Evolutionary conservation across 2,329 filamentous ascomycete genomes (phyloP).

Genomic region (Onygenales sp.): DNA sequence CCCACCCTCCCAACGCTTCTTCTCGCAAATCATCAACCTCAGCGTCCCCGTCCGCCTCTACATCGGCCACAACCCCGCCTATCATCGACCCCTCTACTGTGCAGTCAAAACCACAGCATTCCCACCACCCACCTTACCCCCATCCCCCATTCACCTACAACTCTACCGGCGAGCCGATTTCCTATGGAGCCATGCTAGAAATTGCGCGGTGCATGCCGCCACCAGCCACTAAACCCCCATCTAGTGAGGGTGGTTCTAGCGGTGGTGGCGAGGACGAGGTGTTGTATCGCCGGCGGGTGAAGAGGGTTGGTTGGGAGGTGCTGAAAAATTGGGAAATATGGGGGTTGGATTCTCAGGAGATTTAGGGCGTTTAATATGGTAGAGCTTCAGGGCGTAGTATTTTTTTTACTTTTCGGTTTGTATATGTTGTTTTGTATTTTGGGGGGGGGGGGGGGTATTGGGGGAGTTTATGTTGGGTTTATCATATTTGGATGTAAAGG

Average conservation of each 20-base stretch:
- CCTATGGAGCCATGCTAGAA: constrained; percentile 3
- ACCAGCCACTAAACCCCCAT: no score
- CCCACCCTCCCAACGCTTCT: not conserved
- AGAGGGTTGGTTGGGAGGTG: constrained; percentile 30
- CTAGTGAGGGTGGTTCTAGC: not conserved
- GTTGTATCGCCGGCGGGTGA: constrained; percentile 24
- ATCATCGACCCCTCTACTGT: not conserved
- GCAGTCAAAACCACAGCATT: not conserved
- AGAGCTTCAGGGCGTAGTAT: not conserved
- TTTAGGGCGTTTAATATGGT: constrained; percentile 9
- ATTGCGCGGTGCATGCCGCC: constrained; percentile 2
- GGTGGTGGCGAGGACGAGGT: constrained; percentile 13
- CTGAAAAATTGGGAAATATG: constrained; percentile 36
- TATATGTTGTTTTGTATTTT: not conserved
- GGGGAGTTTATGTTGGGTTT: no score
- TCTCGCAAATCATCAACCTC: not conserved
- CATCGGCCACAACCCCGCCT: not conserved
- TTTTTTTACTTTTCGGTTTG: no score
- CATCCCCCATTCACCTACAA: not conserved
- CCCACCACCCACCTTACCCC: not conserved
- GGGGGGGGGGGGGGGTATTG: no score
- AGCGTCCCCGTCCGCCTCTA: not conserved
- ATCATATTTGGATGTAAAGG: no score
- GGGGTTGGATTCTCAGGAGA: constrained; percentile 32
- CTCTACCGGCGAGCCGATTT: constrained; percentile 1